These are phyloP conservation scores for Tympanopsis confertula DNA, from an alignment of 2,329 filamentous ascomycete genomes.

Conservation along the genomic window DNA sequence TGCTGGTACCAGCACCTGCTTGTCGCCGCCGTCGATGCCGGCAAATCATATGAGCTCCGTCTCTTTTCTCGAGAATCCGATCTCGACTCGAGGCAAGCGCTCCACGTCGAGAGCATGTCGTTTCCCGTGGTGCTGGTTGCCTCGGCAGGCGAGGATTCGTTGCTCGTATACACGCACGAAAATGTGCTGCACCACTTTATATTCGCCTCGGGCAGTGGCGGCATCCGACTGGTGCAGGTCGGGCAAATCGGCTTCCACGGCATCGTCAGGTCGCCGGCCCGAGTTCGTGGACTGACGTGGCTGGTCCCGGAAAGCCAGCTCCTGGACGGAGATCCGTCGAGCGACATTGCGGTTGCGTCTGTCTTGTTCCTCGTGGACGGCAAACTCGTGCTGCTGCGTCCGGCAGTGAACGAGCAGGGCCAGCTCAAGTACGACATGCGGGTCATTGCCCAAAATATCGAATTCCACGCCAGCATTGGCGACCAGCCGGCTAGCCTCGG, in stretches of 20 bases:
- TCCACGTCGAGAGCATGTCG: constrained; percentile 68
- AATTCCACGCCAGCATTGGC: constrained; percentile 86
- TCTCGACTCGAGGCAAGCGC: constrained; percentile 59
- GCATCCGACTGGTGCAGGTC: constrained; percentile 76
- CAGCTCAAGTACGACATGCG: constrained; percentile 97
- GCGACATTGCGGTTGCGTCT: constrained; percentile 86
- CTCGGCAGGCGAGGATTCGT: constrained; percentile 81
- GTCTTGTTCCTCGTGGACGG: constrained; percentile 95
- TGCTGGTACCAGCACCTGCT: constrained; percentile 97
- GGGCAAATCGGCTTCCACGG: constrained; percentile 96
- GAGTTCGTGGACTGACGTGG: constrained; percentile 91
- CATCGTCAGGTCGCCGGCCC: constrained; percentile 83
- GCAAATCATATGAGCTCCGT: constrained; percentile 73
- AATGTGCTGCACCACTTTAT: constrained; percentile 93
- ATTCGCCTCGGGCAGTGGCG: constrained; percentile 59
- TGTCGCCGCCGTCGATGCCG: constrained; percentile 82
- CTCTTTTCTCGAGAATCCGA: constrained; percentile 79
- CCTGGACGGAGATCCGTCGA: constrained; percentile 81
- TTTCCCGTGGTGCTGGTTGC: constrained; percentile 84
- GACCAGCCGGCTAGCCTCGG: constrained; percentile 52
- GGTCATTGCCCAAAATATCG: constrained; percentile 87
- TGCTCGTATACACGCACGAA: constrained; percentile 93
- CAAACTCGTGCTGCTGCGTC: constrained; percentile 84
- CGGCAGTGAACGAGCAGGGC: constrained; percentile 69
- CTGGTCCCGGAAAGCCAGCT: constrained; percentile 84